Evolutionary conservation across 176 grass and related monocot species (phyloP), one percentile per base, ranked within the genome.

Genomic region (Carex parvula): DNA sequence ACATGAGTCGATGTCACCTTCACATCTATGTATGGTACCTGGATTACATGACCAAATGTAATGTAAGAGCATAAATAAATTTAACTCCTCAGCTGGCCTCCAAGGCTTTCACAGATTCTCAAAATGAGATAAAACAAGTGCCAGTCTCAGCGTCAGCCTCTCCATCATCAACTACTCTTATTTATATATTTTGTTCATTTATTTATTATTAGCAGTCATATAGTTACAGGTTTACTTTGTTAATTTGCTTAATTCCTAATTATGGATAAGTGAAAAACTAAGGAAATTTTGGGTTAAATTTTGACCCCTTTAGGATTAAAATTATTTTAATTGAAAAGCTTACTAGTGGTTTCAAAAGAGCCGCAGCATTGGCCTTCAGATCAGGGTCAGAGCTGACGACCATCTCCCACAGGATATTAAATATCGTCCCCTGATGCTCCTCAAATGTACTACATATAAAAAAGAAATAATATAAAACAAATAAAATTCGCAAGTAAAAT

Each of bases 401-500:
- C 96, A 98, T 98, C 91, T 98, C 96, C 96, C 96, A 98, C 62
- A 95, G 81, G 69, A 93, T 92, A 86, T 89, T 93, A 84, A 98
- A 98, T 67, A 98, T 81, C n/a, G 81, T 84, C 63, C 83, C 88
- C 87, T 95, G 96, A 86, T 98, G 93, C 88, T 95, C 91, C 66
- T 87, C 80, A 84, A 98, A 98, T 89, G 88, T 93, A 87, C 93
- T 98, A 85, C 60, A 89, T 75, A 82, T 88, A 30, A 67, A 82
- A 70, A 84, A 60, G 44, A 82, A 81, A 85, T 85, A 64, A 76
- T 39, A 39, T 0, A 39, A 70, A 83, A 78, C 26, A 93, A 84
- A 70, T 82, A 70, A 85, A 44, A 37, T 42, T 85, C 35, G 21
- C 44, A 74, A 26, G n/a, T 39, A 39, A 39, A 39, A 39, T 39